Evolutionary conservation across 163 green algal genomes (phyloP).

Genomic region (Coccomyxa subellipsoidea): DNA sequence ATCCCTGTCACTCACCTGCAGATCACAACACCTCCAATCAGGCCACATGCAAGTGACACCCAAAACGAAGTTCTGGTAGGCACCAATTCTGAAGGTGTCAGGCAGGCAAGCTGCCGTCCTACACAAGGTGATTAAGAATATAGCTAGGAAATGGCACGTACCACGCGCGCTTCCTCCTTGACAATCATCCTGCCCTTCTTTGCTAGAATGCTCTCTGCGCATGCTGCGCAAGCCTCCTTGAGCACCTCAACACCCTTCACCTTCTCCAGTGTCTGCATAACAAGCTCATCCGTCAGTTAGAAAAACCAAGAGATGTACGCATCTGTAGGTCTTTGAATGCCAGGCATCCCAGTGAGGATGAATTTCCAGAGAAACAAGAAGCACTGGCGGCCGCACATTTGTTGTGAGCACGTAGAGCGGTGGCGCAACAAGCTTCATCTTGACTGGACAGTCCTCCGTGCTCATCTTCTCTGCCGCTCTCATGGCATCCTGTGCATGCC

Average conservation of each 20-base stretch:
- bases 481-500: conserved; percentile 74
- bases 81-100: no score
- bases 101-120: no score
- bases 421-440: conserved; percentile 96
- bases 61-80: no score
- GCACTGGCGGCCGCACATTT: no score
- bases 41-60: no score
- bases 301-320: neutral
- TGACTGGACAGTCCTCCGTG: conserved; percentile 86
- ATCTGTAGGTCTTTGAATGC: no score
- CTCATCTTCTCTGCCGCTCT: conserved; percentile 59
- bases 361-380: no score
- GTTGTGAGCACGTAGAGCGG: conserved; percentile 98
- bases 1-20: conserved; percentile 75
- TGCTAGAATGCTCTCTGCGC: conserved; percentile 66
- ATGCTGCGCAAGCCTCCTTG: conserved; percentile 71
- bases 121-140: neutral
- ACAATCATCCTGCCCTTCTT: conserved; percentile 88
- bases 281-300: neutral
- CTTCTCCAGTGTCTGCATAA: conserved; percentile 88
- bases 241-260: conserved; percentile 76
- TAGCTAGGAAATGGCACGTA: conserved; percentile 33
- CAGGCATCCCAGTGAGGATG: no score
- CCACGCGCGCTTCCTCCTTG: conserved; percentile 88
- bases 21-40: neutral